Percentiles rank a stretch among this genome's conserved stretches.
phyloP scores from a whole-genome alignment of 2,329 filamentous ascomycete genomes.

The Pseudogymnoascus pannorum region DNA sequence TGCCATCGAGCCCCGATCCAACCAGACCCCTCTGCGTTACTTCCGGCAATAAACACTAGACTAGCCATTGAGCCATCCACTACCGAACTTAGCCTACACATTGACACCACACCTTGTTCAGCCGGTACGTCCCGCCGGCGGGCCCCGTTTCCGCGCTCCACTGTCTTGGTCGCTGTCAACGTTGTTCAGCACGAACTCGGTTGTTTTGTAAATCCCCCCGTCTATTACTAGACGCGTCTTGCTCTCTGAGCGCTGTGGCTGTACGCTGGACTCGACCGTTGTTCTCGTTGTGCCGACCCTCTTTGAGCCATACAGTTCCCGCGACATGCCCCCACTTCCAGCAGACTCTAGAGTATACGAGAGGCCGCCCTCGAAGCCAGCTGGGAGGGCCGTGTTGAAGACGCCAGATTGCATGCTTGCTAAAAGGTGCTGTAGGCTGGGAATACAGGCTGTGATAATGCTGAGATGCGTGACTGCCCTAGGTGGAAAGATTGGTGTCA shows the following conservation, averaged over 20 bases:
- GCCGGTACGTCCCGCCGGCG: neutral
- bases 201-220: slow-evolving; percentile 4
- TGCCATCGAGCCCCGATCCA: neutral
- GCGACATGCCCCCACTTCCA: neutral
- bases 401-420: slow-evolving; percentile 18
- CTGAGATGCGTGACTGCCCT: slow-evolving; percentile 19
- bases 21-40: neutral
- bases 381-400: slow-evolving; percentile 13
- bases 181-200: neutral
- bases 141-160: neutral
- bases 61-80: neutral
- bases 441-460: slow-evolving; percentile 18
- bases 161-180: neutral
- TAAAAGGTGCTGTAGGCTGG: slow-evolving; percentile 21
- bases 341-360: neutral
- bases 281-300: neutral
- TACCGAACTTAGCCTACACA: neutral
- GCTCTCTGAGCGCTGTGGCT: neutral
- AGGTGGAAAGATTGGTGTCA: slow-evolving; percentile 15
- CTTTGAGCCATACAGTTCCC: neutral
- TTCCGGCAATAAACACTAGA: neutral
- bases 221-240: neutral
- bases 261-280: neutral
- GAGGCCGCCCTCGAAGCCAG: slow-evolving; percentile 1
- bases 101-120: neutral